These are phyloP conservation scores for Casaregolazyma lundiana DNA, from an alignment of 1,139 yeast genomes.

Conservation along the genomic window DNA sequence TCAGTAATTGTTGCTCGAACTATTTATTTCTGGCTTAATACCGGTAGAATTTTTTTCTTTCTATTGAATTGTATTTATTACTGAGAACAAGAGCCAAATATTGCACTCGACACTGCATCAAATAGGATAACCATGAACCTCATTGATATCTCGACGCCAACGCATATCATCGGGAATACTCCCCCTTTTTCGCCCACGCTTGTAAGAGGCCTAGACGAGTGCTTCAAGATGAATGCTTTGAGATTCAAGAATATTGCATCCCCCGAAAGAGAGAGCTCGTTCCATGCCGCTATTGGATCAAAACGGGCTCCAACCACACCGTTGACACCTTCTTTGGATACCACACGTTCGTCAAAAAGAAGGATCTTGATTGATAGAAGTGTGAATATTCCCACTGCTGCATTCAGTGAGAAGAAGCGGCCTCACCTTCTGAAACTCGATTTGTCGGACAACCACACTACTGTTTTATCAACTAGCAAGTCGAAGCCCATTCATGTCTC, in stretches of 20 bases:
- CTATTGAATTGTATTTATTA: neutral
- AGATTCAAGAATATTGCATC: slow-evolving; percentile 1
- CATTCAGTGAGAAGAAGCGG: neutral
- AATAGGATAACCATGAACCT: slow-evolving; percentile 11
- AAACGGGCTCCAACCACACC: slow-evolving; percentile 21
- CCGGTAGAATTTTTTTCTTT: neutral
- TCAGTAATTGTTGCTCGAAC: neutral
- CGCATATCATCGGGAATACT: slow-evolving; percentile 9
- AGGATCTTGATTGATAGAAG: slow-evolving; percentile 13
- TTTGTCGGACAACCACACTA: neutral
- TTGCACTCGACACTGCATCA: neutral
- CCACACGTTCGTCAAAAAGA: slow-evolving; percentile 12
- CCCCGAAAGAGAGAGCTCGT: neutral
- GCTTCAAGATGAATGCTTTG: slow-evolving; percentile 18
- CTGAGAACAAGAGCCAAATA: too few species aligned
- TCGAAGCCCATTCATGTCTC: neutral
- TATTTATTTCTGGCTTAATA: neutral
- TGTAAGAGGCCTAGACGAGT: slow-evolving; percentile 22
- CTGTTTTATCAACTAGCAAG: neutral
- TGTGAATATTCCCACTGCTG: slow-evolving; percentile 2
- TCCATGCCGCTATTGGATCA: slow-evolving; percentile 1
- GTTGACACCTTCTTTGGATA: slow-evolving; percentile 18
- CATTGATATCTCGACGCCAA: slow-evolving; percentile 25
- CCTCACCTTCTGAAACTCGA: neutral
- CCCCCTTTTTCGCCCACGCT: slow-evolving; percentile 24